phyloP scores from a whole-genome alignment of 768 basidiomycete species.

The Phanerochaete carnosa region DNA sequence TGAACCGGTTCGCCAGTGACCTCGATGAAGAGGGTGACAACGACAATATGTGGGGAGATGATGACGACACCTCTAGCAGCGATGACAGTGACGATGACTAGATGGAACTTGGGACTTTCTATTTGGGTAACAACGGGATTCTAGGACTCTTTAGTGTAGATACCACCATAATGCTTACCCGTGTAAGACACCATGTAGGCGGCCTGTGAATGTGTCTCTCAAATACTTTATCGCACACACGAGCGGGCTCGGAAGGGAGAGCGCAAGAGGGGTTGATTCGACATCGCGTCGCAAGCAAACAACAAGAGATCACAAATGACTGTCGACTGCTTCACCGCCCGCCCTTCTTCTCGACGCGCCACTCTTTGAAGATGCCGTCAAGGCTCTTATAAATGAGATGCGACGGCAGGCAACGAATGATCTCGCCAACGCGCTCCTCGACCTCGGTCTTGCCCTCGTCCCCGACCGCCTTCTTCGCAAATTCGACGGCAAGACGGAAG shows the following conservation, averaged over 20 bases:
- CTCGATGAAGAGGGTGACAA: background rate
- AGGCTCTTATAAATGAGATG: conserved; percentile 87
- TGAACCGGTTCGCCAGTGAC: conserved; percentile 2
- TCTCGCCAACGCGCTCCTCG: conserved; percentile 79
- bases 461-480: conserved; percentile 66
- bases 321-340: conserved; percentile 28
- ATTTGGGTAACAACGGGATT: background rate
- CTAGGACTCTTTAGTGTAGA: background rate
- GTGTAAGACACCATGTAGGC: background rate
- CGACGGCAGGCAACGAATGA: conserved; percentile 84
- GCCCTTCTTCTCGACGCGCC: conserved; percentile 81
- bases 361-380: conserved; percentile 94
- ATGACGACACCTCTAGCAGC: conserved; percentile 25
- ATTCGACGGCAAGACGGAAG: conserved; percentile 81
- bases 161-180: background rate
- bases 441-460: conserved; percentile 69
- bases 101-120: background rate
- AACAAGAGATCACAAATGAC: conserved; percentile 1
- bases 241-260: background rate
- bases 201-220: background rate
- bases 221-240: background rate
- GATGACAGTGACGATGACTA: conserved; percentile 28
- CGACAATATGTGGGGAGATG: conserved; percentile 17
- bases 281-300: background rate
- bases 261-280: background rate